These are phyloP conservation scores for Ammopiptanthus mongolicus DNA, from an alignment of 306 rosid species.

Conservation along the genomic window DNA sequence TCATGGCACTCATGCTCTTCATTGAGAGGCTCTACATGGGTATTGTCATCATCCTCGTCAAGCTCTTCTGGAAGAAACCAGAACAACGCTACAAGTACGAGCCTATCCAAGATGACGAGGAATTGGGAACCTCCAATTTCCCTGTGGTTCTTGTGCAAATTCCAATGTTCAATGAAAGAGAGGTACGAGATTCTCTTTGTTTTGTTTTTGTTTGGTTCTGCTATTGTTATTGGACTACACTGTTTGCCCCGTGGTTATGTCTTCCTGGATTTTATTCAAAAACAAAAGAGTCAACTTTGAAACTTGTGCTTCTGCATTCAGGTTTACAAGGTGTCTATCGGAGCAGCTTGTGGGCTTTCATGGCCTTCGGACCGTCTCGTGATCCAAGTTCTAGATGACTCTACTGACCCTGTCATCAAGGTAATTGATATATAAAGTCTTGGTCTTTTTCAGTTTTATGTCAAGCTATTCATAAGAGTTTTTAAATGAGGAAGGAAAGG, in stretches of 20 bases:
- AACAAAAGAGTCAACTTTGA: background rate
- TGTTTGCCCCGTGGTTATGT: background rate
- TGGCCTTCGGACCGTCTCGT: conserved; percentile 98
- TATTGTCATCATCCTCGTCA: conserved; percentile 74
- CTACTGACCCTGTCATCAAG: conserved; percentile 86
- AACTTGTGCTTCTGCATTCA: conserved; percentile 12
- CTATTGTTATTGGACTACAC: too few species aligned
- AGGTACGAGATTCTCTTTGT: conserved; percentile 42
- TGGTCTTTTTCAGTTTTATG: background rate
- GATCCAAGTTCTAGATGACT: conserved; percentile 96
- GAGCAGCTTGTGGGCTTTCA: conserved; percentile 95
- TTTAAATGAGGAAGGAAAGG: too few species aligned
- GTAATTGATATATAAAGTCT: conserved; percentile 3
- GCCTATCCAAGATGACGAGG: conserved; percentile 64
- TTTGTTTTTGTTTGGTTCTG: background rate
- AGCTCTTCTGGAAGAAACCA: conserved; percentile 90
- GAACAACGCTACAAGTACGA: conserved; percentile 70
- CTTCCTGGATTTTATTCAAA: conserved; percentile 10
- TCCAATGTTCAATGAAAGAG: conserved; percentile 96
- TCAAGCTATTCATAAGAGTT: too few species aligned
- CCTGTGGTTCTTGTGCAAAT: conserved; percentile 91
- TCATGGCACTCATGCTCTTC: conserved; percentile 95
- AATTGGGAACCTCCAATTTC: conserved; percentile 72
- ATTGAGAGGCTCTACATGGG: conserved; percentile 91
- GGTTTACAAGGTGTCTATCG: conserved; percentile 97